Evolutionary conservation across 352 stramenopile genomes (phyloP).

Genomic region (Phytophthora fragariaefolia): DNA sequence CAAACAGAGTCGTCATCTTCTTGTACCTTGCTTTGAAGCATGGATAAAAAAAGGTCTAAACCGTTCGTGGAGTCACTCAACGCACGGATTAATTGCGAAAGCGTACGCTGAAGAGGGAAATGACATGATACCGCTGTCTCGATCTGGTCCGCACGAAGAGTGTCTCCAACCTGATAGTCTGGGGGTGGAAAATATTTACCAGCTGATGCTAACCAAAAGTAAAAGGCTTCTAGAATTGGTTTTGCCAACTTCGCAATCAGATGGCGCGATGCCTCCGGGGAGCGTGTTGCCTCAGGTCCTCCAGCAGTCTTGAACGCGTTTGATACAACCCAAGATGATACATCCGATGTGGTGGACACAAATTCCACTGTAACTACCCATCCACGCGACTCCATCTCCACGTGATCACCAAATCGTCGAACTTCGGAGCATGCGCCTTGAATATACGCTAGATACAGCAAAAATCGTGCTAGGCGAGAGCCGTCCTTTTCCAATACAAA

Average conservation of each 20-base stretch:
- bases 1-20: conserved; percentile 49
- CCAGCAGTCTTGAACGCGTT: conserved; percentile 73
- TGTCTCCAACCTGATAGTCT: conserved; percentile 66
- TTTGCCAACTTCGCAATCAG: conserved; percentile 65
- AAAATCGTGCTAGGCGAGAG: conserved; percentile 58
- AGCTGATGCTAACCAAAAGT: conserved; percentile 80
- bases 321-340: conserved; percentile 80
- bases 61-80: conserved; percentile 64
- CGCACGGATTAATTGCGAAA: conserved; percentile 76
- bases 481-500: conserved; percentile 88
- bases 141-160: conserved; percentile 59
- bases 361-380: conserved; percentile 88
- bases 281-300: conserved; percentile 27
- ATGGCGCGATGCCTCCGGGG: conserved; percentile 31
- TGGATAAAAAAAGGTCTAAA: conserved; percentile 64
- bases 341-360: conserved; percentile 82
- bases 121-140: conserved; percentile 78
- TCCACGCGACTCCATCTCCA: conserved; percentile 78
- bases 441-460: conserved; percentile 79
- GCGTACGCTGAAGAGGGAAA: conserved; percentile 78
- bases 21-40: conserved; percentile 47
- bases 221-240: conserved; percentile 78
- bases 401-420: conserved; percentile 70
- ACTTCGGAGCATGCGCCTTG: conserved; percentile 77
- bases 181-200: conserved; percentile 80